phyloP scores from a whole-genome alignment of 495 filamentous ascomycete genomes.

The Cryomyces antarcticus region DNA sequence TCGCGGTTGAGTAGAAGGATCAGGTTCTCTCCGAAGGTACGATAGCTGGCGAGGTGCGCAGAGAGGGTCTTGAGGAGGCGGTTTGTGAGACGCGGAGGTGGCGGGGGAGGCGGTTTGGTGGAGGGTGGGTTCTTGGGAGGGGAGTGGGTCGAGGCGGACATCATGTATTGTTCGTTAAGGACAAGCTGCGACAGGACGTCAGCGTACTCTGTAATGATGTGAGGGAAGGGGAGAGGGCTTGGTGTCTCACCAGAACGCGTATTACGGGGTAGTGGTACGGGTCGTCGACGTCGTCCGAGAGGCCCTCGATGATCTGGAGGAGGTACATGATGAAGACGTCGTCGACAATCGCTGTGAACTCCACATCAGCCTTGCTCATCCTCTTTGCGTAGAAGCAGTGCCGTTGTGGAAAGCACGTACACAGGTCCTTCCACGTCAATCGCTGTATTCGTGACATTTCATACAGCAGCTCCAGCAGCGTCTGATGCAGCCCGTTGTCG shows the following conservation, averaged over 20 bases:
- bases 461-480: conserved; percentile 76
- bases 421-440: conserved; percentile 54
- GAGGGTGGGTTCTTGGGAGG: conserved; percentile 29
- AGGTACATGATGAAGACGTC: conserved; percentile 71
- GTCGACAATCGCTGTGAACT: conserved; percentile 35
- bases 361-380: too few species aligned
- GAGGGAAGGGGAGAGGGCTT: not conserved
- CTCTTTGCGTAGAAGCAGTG: conserved; percentile 4
- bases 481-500: conserved; percentile 47
- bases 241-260: conserved; percentile 53
- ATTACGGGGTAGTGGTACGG: conserved; percentile 95
- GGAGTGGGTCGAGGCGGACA: conserved; percentile 35
- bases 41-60: conserved; percentile 55
- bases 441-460: conserved; percentile 92
- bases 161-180: conserved; percentile 96
- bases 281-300: conserved; percentile 78
- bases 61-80: conserved; percentile 80
- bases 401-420: conserved; percentile 21
- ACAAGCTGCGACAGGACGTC: conserved; percentile 41
- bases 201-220: not conserved
- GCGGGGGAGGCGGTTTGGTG: conserved; percentile 15
- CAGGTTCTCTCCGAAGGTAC: conserved; percentile 94
- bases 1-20: conserved; percentile 92
- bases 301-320: conserved; percentile 71
- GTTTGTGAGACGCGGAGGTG: conserved; percentile 49